Evolutionary conservation across 495 filamentous ascomycete genomes (phyloP).

Genomic region (Coniosporium apollinis): DNA sequence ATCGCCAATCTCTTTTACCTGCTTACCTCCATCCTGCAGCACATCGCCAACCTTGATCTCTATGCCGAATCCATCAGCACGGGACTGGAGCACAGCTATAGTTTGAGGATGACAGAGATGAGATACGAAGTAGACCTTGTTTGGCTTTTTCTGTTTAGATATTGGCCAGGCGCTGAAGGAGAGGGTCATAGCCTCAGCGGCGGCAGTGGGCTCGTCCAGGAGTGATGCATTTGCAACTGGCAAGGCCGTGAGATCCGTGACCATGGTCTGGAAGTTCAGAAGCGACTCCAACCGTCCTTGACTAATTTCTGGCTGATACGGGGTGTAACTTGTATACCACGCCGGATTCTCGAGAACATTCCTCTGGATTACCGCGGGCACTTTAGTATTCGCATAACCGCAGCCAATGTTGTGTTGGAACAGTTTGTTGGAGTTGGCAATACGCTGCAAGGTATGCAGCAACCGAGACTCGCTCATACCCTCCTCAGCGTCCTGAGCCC

Average conservation of each 20-base stretch:
- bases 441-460: slow-evolving; percentile 42
- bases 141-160: slow-evolving; percentile 52
- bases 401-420: slow-evolving; percentile 61
- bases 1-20: slow-evolving; percentile 58
- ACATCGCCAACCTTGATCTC: slow-evolving; percentile 59
- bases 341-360: slow-evolving; percentile 89
- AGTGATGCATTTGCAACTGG: slow-evolving; percentile 89
- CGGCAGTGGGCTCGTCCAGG: slow-evolving; percentile 85
- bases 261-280: slow-evolving; percentile 92
- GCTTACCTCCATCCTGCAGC: slow-evolving; percentile 39
- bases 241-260: slow-evolving; percentile 76
- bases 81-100: slow-evolving; percentile 64
- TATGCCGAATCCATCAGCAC: slow-evolving; percentile 90
- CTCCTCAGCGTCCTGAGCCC: slow-evolving; percentile 16
- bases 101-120: slow-evolving; percentile 79
- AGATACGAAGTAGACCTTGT: slow-evolving; percentile 73
- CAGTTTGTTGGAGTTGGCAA: slow-evolving; percentile 47
- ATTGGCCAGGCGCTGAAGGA: slow-evolving; percentile 62
- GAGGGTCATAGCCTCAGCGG: slow-evolving; percentile 94
- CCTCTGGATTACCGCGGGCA: slow-evolving; percentile 83
- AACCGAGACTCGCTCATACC: slow-evolving; percentile 53
- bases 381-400: slow-evolving; percentile 75
- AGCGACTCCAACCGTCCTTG: slow-evolving; percentile 69
- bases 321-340: slow-evolving; percentile 98
- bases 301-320: slow-evolving; percentile 96